Evolutionary conservation across 2,329 filamentous ascomycete species (phyloP).

Genomic region (Diaporthe sp.): DNA sequence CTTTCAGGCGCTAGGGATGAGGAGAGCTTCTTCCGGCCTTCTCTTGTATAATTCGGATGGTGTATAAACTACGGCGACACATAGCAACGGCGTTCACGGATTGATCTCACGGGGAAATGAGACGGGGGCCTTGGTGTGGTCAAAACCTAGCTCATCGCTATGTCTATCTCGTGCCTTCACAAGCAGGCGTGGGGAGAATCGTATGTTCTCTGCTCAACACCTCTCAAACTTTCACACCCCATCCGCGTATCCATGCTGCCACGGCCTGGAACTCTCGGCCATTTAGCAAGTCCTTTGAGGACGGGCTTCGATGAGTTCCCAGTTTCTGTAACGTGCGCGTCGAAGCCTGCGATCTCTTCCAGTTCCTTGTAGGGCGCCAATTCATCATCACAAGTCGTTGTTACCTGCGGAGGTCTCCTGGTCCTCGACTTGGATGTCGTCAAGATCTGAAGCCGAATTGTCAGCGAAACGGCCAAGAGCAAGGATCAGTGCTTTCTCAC

Average conservation of each 20-base stretch:
- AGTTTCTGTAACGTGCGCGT: too few species aligned
- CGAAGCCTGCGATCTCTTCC: not conserved
- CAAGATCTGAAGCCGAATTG: not conserved
- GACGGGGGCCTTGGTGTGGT: conserved; percentile 12
- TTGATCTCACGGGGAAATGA: conserved; percentile 15
- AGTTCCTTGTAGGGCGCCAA: not conserved
- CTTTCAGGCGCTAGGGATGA: not conserved
- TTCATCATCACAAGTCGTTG: not conserved
- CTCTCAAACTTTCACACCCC: not conserved
- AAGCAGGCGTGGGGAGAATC: conserved; percentile 20
- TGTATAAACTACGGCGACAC: conserved; percentile 39
- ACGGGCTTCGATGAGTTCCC: too few species aligned
- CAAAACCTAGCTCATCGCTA: conserved; percentile 29
- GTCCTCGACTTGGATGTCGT: not conserved
- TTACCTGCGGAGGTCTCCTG: not conserved
- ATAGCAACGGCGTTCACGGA: conserved; percentile 45
- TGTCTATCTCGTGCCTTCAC: conserved; percentile 28
- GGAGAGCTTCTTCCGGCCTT: not conserved
- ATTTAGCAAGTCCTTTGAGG: not conserved
- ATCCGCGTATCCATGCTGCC: not conserved
- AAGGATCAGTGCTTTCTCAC: conserved; percentile 28
- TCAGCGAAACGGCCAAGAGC: not conserved
- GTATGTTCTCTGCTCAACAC: conserved; percentile 41
- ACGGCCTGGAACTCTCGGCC: not conserved
- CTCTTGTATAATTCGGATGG: conserved; percentile 38